Evolutionary conservation across 192 early-diverging fungal genomes (phyloP).

Genomic region (Mortierella antarctica): DNA sequence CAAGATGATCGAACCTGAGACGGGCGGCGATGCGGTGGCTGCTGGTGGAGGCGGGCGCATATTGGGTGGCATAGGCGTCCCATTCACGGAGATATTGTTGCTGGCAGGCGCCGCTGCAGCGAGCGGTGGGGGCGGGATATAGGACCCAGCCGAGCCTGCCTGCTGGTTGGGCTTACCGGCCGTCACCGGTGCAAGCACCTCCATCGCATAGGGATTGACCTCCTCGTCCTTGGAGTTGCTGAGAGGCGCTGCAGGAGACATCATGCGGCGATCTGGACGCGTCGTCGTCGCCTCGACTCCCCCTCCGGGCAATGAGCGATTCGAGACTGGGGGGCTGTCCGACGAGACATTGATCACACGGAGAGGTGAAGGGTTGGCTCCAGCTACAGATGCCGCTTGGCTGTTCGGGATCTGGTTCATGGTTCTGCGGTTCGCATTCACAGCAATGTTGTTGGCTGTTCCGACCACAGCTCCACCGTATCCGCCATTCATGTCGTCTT

Average conservation of each 20-base stretch:
- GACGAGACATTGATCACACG: constrained; percentile 14
- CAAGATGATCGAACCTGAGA: not conserved
- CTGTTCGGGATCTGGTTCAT: constrained; percentile 11
- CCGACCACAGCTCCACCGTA: constrained; percentile 22
- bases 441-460: not conserved
- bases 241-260: not conserved
- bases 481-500: constrained; percentile 4
- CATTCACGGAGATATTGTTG: too few relatives aligned
- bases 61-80: too few relatives aligned
- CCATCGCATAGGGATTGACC: constrained; percentile 24
- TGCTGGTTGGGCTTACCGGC: not conserved
- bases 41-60: not conserved
- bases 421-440: constrained; percentile 9
- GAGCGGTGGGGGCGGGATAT: constrained; percentile 12
- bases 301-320: not conserved
- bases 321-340: constrained; percentile 2
- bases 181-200: not conserved
- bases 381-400: not conserved
- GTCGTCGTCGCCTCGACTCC: not conserved
- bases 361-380: constrained; percentile 1
- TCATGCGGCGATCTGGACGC: constrained; percentile 8
- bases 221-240: constrained; percentile 13
- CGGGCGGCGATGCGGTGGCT: not conserved
- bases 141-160: not conserved
- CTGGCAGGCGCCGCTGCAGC: not conserved